Conservation (phyloP, 169 alveolate species). For the Plasmodium inui region DNA sequence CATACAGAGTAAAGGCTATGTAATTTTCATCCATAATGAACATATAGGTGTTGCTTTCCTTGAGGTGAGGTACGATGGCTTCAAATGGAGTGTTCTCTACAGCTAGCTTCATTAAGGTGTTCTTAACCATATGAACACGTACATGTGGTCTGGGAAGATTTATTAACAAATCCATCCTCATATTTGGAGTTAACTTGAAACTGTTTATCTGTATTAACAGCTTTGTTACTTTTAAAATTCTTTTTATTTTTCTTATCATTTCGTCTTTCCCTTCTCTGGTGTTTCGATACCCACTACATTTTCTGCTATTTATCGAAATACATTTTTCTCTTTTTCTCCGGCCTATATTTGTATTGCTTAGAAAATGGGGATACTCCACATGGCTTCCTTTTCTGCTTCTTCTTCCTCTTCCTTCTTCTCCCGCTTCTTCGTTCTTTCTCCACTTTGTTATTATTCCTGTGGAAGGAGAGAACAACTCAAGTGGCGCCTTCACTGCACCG, state of each 20-base stretch:
- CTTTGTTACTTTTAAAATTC: constrained; percentile 75
- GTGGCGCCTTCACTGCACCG: not conserved
- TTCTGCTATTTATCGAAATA: constrained; percentile 35
- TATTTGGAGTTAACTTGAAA: constrained; percentile 68
- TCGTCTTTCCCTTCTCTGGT: constrained; percentile 75
- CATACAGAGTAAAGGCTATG: constrained; percentile 56
- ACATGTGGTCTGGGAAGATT: constrained; percentile 76
- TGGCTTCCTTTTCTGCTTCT: not conserved
- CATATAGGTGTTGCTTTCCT: constrained; percentile 60
- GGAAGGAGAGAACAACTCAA: not conserved
- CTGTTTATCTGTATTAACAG: constrained; percentile 63
- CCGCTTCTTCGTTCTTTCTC: no score
- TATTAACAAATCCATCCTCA: constrained; percentile 69
- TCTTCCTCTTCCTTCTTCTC: not conserved
- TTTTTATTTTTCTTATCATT: constrained; percentile 55
- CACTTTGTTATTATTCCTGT: not conserved
- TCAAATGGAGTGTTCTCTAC: constrained; percentile 69
- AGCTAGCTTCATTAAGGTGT: constrained; percentile 55
- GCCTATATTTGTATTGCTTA: not conserved
- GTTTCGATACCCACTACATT: constrained; percentile 68
- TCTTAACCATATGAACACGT: constrained; percentile 76
- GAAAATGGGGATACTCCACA: not conserved
- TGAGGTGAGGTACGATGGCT: constrained; percentile 60
- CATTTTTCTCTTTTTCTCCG: not conserved
- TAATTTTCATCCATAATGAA: constrained; percentile 70